These are phyloP conservation scores for Teratosphaeria pseudoeucalypti DNA, from an alignment of 2,329 filamentous ascomycete species.

Conservation along the genomic window DNA sequence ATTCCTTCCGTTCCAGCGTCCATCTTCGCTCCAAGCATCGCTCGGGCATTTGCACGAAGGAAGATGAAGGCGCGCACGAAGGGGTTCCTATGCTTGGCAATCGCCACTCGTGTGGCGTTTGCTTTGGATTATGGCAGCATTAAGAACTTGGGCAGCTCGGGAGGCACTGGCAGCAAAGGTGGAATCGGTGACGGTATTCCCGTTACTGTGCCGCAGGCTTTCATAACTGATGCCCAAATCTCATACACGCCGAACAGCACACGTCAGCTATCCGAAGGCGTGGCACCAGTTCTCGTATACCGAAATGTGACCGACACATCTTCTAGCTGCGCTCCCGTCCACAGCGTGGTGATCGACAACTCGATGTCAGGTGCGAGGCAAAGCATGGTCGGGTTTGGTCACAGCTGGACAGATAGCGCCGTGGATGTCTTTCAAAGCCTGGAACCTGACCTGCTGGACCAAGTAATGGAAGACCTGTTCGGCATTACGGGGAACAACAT, in stretches of 20 bases:
- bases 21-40: neutral
- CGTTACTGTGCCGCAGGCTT: conserved; percentile 9
- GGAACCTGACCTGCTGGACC: conserved; percentile 19
- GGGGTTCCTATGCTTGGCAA: neutral
- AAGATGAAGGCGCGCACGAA: neutral
- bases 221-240: conserved; percentile 16
- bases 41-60: neutral
- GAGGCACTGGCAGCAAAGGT: conserved; percentile 10
- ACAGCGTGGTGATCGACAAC: conserved; percentile 10
- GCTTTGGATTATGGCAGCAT: neutral
- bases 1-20: neutral
- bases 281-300: conserved; percentile 6
- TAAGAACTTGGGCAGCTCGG: conserved; percentile 5
- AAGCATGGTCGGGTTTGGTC: conserved; percentile 29
- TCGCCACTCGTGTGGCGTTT: neutral
- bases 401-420: conserved; percentile 30
- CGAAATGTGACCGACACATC: conserved; percentile 4
- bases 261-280: conserved; percentile 11
- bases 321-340: neutral
- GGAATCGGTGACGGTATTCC: conserved; percentile 14
- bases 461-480: conserved; percentile 27
- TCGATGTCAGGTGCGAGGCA: conserved; percentile 10
- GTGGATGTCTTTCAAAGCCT: conserved; percentile 27
- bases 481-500: conserved; percentile 27
- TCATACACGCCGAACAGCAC: conserved; percentile 12